These are phyloP conservation scores for Pseudopyrenochaeta lycopersici DNA, from an alignment of 2,329 filamentous ascomycete genomes.

Conservation along the genomic window DNA sequence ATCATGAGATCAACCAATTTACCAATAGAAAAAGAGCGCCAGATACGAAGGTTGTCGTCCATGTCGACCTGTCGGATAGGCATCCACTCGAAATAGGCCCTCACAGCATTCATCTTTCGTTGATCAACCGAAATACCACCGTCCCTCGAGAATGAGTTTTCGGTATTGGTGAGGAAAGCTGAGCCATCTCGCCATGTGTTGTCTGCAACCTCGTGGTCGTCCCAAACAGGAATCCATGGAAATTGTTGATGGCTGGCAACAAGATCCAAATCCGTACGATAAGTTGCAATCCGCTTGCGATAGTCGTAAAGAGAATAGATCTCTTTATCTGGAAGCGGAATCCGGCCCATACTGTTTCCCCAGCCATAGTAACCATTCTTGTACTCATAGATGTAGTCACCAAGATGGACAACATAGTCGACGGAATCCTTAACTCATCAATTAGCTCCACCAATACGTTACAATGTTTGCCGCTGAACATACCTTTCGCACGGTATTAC, in stretches of 20 bases:
- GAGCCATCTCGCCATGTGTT: slow-evolving; percentile 54
- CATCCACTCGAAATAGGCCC: slow-evolving; percentile 58
- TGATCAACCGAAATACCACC: slow-evolving; percentile 54
- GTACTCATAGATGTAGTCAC: slow-evolving; percentile 57
- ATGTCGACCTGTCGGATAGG: slow-evolving; percentile 55
- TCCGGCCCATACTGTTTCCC: slow-evolving; percentile 42
- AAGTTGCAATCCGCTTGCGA: slow-evolving; percentile 51
- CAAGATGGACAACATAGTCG: slow-evolving; percentile 53
- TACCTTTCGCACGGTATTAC: slow-evolving; percentile 48
- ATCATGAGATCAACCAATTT: slow-evolving; percentile 54
- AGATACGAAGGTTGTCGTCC: slow-evolving; percentile 54
- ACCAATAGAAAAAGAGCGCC: slow-evolving; percentile 54
- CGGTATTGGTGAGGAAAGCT: slow-evolving; percentile 54
- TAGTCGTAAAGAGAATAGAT: slow-evolving; percentile 57
- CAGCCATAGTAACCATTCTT: slow-evolving; percentile 48
- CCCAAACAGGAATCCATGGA: slow-evolving; percentile 57
- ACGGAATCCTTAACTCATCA: slow-evolving; percentile 46
- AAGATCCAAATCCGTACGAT: slow-evolving; percentile 54
- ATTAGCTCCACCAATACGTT: not conserved
- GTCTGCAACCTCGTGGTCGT: slow-evolving; percentile 55
- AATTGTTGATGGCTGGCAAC: slow-evolving; percentile 50
- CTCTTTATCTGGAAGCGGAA: slow-evolving; percentile 46
- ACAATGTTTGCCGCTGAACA: not conserved
- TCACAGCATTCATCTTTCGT: slow-evolving; percentile 58
- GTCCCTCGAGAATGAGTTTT: slow-evolving; percentile 50